Percentiles rank a stretch among this genome's conserved stretches.
Evolutionary conservation across 2,329 filamentous ascomycete genomes (phyloP).

Genomic region (Trichophyton benhamiae): DNA sequence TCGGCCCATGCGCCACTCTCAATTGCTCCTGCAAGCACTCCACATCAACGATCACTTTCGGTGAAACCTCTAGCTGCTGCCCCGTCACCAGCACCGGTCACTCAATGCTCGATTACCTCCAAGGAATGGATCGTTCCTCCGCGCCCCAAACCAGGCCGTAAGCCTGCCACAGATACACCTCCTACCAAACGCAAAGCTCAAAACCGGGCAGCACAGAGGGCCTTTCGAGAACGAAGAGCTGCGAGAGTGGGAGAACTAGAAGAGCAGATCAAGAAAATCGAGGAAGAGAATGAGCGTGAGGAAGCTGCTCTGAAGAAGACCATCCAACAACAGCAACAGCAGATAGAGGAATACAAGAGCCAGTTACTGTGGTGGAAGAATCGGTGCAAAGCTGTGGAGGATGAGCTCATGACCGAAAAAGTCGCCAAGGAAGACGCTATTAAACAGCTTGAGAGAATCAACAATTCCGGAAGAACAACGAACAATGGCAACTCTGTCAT

Average conservation of each 20-base stretch:
- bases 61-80: conserved; percentile 27
- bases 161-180: conserved; percentile 89
- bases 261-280: conserved; percentile 38
- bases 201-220: conserved; percentile 81
- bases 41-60: conserved; percentile 22
- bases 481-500: conserved; percentile 25
- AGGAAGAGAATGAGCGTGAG: conserved; percentile 35
- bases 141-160: conserved; percentile 84
- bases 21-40: conserved; percentile 20
- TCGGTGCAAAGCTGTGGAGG: conserved; percentile 51
- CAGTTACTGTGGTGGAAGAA: conserved; percentile 36
- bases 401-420: conserved; percentile 40
- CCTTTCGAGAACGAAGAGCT: conserved; percentile 86
- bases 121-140: conserved; percentile 81
- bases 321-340: conserved; percentile 46
- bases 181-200: conserved; percentile 79
- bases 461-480: neutral
- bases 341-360: conserved; percentile 53
- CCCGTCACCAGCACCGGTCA: conserved; percentile 26
- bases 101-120: conserved; percentile 50
- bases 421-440: conserved; percentile 33
- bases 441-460: conserved; percentile 23
- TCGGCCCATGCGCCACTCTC: conserved; percentile 28
- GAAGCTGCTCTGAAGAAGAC: conserved; percentile 43
- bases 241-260: conserved; percentile 65